phyloP scores from a whole-genome alignment of 495 filamentous ascomycete species.

The Chaetomium cochliodes region DNA sequence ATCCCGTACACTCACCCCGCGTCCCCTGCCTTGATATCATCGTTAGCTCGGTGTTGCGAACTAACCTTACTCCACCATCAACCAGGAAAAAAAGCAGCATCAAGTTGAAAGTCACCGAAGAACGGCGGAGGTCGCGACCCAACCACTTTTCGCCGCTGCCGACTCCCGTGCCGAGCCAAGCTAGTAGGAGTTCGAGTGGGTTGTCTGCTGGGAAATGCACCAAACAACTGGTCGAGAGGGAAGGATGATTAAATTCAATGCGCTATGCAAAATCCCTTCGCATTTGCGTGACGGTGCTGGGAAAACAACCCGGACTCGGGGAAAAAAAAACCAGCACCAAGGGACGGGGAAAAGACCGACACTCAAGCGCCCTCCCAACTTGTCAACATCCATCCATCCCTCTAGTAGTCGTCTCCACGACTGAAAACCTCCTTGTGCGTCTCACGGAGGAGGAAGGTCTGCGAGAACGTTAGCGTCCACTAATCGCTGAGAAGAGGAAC shows the following conservation, averaged over 20 bases:
- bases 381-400: not conserved
- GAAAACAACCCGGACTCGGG: slow-evolving; percentile 6
- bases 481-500: not conserved
- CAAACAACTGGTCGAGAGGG: not conserved
- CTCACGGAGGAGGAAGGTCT: slow-evolving; percentile 84
- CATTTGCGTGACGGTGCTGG: slow-evolving; percentile 18
- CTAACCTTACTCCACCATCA: not conserved
- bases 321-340: slow-evolving; percentile 21
- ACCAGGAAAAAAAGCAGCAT: not conserved
- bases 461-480: slow-evolving; percentile 29
- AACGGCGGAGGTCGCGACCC: too few relatives aligned
- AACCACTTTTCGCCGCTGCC: too few relatives aligned
- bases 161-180: too few relatives aligned
- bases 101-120: not conserved
- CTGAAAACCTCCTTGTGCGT: slow-evolving; percentile 90
- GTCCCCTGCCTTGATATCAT: not conserved
- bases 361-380: not conserved
- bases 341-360: not conserved
- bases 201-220: not conserved
- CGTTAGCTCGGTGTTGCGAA: not conserved
- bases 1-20: too few relatives aligned
- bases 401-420: slow-evolving; percentile 82
- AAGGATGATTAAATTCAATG: not conserved
- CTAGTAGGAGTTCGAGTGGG: not conserved
- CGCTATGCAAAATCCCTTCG: slow-evolving; percentile 1